Base-by-base conservation (phyloP, 1,139 yeast genomes). In the Blastobotrys indianensis region DNA sequence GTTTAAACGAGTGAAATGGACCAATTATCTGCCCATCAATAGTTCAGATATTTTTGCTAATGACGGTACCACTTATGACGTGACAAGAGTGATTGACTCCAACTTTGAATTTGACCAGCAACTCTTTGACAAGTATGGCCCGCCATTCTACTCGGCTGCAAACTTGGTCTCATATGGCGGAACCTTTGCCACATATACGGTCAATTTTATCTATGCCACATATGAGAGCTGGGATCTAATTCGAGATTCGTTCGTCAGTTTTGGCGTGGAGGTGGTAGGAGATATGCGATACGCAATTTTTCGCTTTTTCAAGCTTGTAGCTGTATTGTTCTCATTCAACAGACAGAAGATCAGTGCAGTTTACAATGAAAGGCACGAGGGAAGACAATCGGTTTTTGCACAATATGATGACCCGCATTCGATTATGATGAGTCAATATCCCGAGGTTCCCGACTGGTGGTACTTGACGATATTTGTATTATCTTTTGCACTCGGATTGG, bases 371-470 rank as follows among this genome's bases (percentile, higher is more conserved):
- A 32, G 40, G 31, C 16, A 41, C 32, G 12, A 40, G 23, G 37
- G 13, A 15, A 16, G 38, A 16, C 64, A 39, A 59, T 58, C 46
- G 52, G 51, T 54, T n/a, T 51, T 63, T 44, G 68, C 64, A 9
- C 66, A 63, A 2, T 69, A 64, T 50, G 59, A 70, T 20, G 85
- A 80, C 54, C 77, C 82, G 0, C 82, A 79, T 52, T 69, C 76
- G 37, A 67, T 70, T 45, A 74, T 77, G 76, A 78, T 79, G 80
- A 52, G 69, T 25, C 63, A 65, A 16, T 78, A 77, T 59, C 70
- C 69, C 33, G 86, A 80, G 54, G 84, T 79, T 15, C 85, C 85
- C 10, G 81, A 78, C 50, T 75, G 76, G 75, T 77, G 78, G 72
- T 80, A 74, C 54, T 53, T 76, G 20, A 46, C 65, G 10, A 70